These are phyloP conservation scores for Moesziomyces globuligerus DNA, from an alignment of 1,284 basidiomycete species.

Conservation along the genomic window DNA sequence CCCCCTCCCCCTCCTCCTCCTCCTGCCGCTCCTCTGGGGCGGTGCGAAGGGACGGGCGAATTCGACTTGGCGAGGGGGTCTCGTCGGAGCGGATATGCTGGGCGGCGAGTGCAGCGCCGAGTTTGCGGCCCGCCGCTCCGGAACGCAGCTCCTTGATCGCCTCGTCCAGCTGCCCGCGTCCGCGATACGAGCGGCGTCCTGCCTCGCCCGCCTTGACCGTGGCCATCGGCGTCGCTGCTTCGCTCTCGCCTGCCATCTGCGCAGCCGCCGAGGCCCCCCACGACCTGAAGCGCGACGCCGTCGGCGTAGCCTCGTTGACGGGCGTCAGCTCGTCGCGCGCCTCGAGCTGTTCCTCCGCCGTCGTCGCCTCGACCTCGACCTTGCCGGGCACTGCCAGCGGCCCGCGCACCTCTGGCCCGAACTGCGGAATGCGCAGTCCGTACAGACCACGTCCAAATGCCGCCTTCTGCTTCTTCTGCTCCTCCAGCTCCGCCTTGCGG, in stretches of 20 bases:
- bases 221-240: neutral
- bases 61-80: slow-evolving; percentile 2
- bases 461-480: slow-evolving; percentile 43
- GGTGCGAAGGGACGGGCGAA: slow-evolving; percentile 8
- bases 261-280: slow-evolving; percentile 30
- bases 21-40: neutral
- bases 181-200: slow-evolving; percentile 37
- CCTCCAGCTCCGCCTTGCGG: slow-evolving; percentile 47
- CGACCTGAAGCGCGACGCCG: slow-evolving; percentile 38
- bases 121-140: slow-evolving; percentile 36
- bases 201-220: slow-evolving; percentile 10
- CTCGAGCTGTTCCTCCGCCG: slow-evolving; percentile 7
- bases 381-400: slow-evolving; percentile 19
- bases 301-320: slow-evolving; percentile 44
- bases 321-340: slow-evolving; percentile 20
- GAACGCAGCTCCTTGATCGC: slow-evolving; percentile 56
- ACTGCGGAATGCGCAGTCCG: slow-evolving; percentile 25
- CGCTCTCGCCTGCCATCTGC: slow-evolving; percentile 1
- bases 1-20: slow-evolving; percentile 3
- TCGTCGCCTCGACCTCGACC: neutral
- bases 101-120: slow-evolving; percentile 9
- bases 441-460: slow-evolving; percentile 12
- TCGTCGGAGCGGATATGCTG: slow-evolving; percentile 1
- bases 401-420: slow-evolving; percentile 51
- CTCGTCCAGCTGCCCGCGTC: slow-evolving; percentile 54